Conservation (phyloP, 2,329 filamentous ascomycete genomes). For the Cryphonectria radicalis region DNA sequence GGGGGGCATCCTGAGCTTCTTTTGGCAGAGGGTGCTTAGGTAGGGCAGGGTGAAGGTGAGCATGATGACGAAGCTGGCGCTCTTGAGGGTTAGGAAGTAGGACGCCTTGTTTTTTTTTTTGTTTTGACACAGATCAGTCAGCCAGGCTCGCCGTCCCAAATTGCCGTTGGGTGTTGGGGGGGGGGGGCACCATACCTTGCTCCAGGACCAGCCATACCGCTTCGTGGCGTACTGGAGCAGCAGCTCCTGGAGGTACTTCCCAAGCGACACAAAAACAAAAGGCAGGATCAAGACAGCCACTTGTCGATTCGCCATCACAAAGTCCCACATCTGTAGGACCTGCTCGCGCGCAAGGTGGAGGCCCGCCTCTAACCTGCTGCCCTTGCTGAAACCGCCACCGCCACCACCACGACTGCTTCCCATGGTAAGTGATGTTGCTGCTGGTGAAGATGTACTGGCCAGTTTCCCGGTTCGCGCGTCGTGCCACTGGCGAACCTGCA, state of each 20-base stretch:
- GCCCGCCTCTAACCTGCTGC: slow-evolving; percentile 19
- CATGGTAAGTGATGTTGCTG: not conserved
- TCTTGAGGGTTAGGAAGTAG: slow-evolving; percentile 46
- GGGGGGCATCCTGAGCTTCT: slow-evolving; percentile 37
- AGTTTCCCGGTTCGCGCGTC: slow-evolving; percentile 32
- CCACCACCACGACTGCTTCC: not conserved
- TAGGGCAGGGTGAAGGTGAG: slow-evolving; percentile 46
- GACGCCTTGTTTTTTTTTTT: slow-evolving; percentile 42
- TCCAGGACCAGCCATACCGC: slow-evolving; percentile 55
- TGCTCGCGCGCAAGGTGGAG: slow-evolving; percentile 29
- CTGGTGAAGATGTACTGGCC: not conserved
- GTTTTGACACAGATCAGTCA: slow-evolving; percentile 7
- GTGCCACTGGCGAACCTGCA: slow-evolving; percentile 39
- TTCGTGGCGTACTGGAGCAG: slow-evolving; percentile 58
- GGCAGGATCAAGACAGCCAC: slow-evolving; percentile 46
- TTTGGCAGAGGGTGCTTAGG: slow-evolving; percentile 39
- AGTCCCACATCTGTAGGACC: slow-evolving; percentile 33
- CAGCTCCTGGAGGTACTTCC: slow-evolving; percentile 43
- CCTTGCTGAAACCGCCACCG: slow-evolving; percentile 17
- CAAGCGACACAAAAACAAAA: slow-evolving; percentile 39
- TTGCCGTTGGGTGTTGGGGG: not conserved
- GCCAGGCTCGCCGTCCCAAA: not conserved
- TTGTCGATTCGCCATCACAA: slow-evolving; percentile 45
- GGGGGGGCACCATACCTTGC: slow-evolving; percentile 38
- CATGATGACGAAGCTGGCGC: slow-evolving; percentile 42